These are phyloP conservation scores for Tephrocybe sp. DNA, from an alignment of 768 basidiomycete genomes.

Conservation along the genomic window DNA sequence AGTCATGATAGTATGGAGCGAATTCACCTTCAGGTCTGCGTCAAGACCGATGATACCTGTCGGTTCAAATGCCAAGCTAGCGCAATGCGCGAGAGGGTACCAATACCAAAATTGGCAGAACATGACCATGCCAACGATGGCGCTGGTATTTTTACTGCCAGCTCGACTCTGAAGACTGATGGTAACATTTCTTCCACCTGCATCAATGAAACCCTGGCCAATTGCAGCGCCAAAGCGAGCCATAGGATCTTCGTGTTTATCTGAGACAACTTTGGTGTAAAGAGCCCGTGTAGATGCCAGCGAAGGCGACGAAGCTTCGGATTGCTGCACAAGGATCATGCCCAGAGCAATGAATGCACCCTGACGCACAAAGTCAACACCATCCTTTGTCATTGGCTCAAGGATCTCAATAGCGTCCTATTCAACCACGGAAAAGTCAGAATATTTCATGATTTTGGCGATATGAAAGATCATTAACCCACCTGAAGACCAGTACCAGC, in stretches of 20 bases:
- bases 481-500: slow-evolving; percentile 96
- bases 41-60: slow-evolving; percentile 94
- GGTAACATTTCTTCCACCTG: slow-evolving; percentile 94
- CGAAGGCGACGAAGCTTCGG: slow-evolving; percentile 85
- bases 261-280: slow-evolving; percentile 85
- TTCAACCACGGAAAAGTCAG: not conserved
- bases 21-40: slow-evolving; percentile 72
- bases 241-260: slow-evolving; percentile 99
- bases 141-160: slow-evolving; percentile 89
- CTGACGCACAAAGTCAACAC: slow-evolving; percentile 98
- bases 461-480: slow-evolving; percentile 16
- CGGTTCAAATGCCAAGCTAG: slow-evolving; percentile 90
- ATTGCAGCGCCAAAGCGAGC: slow-evolving; percentile 96
- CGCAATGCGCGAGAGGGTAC: slow-evolving; percentile 96
- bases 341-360: slow-evolving; percentile 95
- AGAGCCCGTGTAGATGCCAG: slow-evolving; percentile 78
- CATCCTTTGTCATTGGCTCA: slow-evolving; percentile 97
- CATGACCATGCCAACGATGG: slow-evolving; percentile 96
- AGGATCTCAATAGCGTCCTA: slow-evolving; percentile 95
- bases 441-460: not conserved
- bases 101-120: slow-evolving; percentile 99
- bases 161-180: slow-evolving; percentile 92
- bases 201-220: slow-evolving; percentile 96
- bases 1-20: not conserved
- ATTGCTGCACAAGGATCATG: slow-evolving; percentile 96